Conservation (phyloP, 495 filamentous ascomycete genomes). For the Lichenothelia convexa region DNA sequence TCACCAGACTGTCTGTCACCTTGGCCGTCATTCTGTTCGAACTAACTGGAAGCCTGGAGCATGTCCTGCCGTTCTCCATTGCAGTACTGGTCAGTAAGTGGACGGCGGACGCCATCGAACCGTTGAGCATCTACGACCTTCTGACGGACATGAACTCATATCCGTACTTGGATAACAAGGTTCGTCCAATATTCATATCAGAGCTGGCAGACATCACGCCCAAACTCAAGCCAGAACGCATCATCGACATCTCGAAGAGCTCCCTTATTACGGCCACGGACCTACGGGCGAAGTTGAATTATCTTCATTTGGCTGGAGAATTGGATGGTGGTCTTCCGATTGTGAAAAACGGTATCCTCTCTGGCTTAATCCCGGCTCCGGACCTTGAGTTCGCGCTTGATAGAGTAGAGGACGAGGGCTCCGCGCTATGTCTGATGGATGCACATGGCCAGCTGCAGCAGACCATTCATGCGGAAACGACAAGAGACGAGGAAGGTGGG, state of each 20-base stretch:
- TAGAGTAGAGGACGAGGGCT: slow-evolving; percentile 52
- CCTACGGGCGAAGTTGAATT: slow-evolving; percentile 61
- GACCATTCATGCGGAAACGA: slow-evolving; percentile 30
- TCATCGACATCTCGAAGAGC: slow-evolving; percentile 75
- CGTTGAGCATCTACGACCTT: slow-evolving; percentile 86
- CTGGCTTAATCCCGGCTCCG: slow-evolving; percentile 82
- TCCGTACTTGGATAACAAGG: slow-evolving; percentile 86
- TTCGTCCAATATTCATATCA: slow-evolving; percentile 70
- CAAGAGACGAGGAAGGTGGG: too few species aligned
- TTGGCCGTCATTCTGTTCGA: slow-evolving; percentile 93
- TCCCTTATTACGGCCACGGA: slow-evolving; percentile 55
- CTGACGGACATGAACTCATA: slow-evolving; percentile 95
- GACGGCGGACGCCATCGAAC: slow-evolving; percentile 93
- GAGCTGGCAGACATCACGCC: slow-evolving; percentile 74
- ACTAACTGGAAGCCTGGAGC: slow-evolving; percentile 81
- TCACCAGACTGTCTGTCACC: slow-evolving; percentile 84
- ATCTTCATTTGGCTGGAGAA: slow-evolving; percentile 70
- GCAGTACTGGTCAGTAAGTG: slow-evolving; percentile 89
- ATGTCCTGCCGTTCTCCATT: slow-evolving; percentile 87
- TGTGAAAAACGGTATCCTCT: slow-evolving; percentile 55
- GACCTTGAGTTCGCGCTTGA: slow-evolving; percentile 91
- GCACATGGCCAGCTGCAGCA: too few species aligned
- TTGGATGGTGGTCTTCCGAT: slow-evolving; percentile 86
- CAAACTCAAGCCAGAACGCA: slow-evolving; percentile 47
- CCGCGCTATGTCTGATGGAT: slow-evolving; percentile 65